These are phyloP conservation scores for Phytophthora cryptogea DNA, from an alignment of 352 stramenopile species.

Conservation along the genomic window DNA sequence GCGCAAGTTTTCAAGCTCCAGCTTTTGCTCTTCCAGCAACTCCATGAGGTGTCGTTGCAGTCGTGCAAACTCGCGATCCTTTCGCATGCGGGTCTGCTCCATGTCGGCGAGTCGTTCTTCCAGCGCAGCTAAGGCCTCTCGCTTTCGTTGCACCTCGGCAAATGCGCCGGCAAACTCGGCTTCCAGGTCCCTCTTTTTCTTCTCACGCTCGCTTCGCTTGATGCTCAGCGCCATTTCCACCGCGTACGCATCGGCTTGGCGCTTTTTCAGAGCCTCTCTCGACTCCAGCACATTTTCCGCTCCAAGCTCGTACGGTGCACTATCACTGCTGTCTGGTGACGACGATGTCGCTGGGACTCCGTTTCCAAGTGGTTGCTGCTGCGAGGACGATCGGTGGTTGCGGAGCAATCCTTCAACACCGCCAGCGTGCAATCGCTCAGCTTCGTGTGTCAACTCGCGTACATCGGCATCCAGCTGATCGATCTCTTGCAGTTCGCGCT, in stretches of 20 bases:
- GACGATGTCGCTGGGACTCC: slow-evolving; percentile 40
- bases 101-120: slow-evolving; percentile 92
- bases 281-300: slow-evolving; percentile 57
- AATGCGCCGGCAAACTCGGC: slow-evolving; percentile 92
- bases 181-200: slow-evolving; percentile 91
- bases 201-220: slow-evolving; percentile 91
- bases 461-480: slow-evolving; percentile 92
- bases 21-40: slow-evolving; percentile 93
- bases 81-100: slow-evolving; percentile 91
- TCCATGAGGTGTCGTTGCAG: slow-evolving; percentile 94
- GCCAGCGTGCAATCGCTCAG: slow-evolving; percentile 77
- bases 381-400: slow-evolving; percentile 31
- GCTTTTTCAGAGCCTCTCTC: slow-evolving; percentile 47
- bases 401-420: slow-evolving; percentile 59
- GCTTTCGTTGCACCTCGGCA: slow-evolving; percentile 90
- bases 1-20: slow-evolving; percentile 90
- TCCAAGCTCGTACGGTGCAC: slow-evolving; percentile 50
- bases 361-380: slow-evolving; percentile 51
- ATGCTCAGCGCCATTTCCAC: slow-evolving; percentile 94
- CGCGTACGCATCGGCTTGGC: slow-evolving; percentile 86
- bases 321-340: slow-evolving; percentile 17
- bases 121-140: slow-evolving; percentile 73
- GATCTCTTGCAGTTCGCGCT: slow-evolving; percentile 92
- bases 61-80: slow-evolving; percentile 92
- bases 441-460: slow-evolving; percentile 91